Evolutionary conservation across 495 filamentous ascomycete genomes (phyloP), one percentile per base, ranked within the genome.

Genomic region (Elaphomyces granulatus): DNA sequence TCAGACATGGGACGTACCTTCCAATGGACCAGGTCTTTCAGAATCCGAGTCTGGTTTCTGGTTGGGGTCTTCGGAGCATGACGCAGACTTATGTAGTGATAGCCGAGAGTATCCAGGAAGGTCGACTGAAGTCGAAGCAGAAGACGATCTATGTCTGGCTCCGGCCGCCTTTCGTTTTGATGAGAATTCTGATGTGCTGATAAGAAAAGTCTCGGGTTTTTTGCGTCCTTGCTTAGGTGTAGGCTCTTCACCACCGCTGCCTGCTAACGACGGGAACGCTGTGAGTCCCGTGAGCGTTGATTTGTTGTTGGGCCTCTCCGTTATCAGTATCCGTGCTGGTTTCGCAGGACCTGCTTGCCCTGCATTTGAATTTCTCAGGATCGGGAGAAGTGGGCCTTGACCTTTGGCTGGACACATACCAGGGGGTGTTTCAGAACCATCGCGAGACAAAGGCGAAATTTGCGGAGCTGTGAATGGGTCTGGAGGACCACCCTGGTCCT

Each of bases 311-410:
- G 12, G 12, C 15, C 37, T 36, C 16, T 43, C 41, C 3, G 33
- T 34, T 8, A 38, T 31, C 10, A 37, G 9, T 10, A 43, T 37
- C 6, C 60, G 60, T 8, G 61, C 51, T 18, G 52, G 59, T 41
- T 64, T 67, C 4, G 53, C 52, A 2, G 45, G 23, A 36, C 59
- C 59, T 14, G 40, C 42, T 17, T 50, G 50, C 1, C 47, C 34
- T 6, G 43, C 41, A 14, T 42, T 53, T 1, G 58, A 47, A 26
- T 63, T 65, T 46, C 64, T 67, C 19, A 67, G 40, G 9, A 67
- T 65, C 2, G 63, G 51, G 14, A 48, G 57, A n/a, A 59, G 53
- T 17, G 53, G 46, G 4, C 23, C 21, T 32, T 38, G 51, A 32
- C 16, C 9, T 9, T 37, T 28, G 10, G 18, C 33, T 15, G 6